These are phyloP conservation scores for Nepenthes alata DNA, from an alignment of 179 eudicot species.

Conservation along the genomic window DNA sequence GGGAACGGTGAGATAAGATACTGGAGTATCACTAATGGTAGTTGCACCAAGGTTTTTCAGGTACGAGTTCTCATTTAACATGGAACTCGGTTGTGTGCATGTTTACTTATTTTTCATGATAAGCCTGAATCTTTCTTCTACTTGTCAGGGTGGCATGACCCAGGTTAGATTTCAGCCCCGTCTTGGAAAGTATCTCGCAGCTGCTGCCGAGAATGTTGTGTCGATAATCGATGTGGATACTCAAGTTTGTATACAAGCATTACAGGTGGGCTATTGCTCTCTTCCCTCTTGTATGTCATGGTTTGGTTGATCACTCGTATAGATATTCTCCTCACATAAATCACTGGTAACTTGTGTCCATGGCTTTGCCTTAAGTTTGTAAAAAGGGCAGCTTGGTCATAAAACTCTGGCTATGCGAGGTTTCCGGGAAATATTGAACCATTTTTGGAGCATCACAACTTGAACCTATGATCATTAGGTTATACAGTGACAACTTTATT, in stretches of 20 bases:
- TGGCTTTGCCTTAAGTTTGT: too few relatives aligned
- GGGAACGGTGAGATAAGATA: constrained; percentile 42
- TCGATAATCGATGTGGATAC: constrained; percentile 33
- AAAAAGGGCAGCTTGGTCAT: too few relatives aligned
- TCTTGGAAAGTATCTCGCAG: constrained; percentile 40
- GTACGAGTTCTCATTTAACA: constrained; percentile 13
- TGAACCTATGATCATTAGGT: too few relatives aligned
- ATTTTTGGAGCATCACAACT: too few relatives aligned
- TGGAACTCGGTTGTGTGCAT: neutral
- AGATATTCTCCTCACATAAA: too few relatives aligned
- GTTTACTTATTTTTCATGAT: neutral
- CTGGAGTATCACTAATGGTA: constrained; percentile 50
- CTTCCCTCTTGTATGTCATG: neutral
- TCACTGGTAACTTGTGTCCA: too few relatives aligned
- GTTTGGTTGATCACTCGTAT: neutral
- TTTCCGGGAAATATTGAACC: too few relatives aligned
- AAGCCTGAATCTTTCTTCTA: neutral
- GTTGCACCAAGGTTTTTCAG: constrained; percentile 40
- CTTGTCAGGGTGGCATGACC: constrained; percentile 39
- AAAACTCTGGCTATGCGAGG: too few relatives aligned
- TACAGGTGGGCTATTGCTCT: constrained; percentile 21
- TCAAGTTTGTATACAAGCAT: constrained; percentile 16
- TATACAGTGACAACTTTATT: too few relatives aligned
- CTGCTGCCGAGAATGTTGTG: constrained; percentile 26
- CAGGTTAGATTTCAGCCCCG: constrained; percentile 52